phyloP scores from a whole-genome alignment of 208 protist species.

The Entamoeba moshkovskii region DNA sequence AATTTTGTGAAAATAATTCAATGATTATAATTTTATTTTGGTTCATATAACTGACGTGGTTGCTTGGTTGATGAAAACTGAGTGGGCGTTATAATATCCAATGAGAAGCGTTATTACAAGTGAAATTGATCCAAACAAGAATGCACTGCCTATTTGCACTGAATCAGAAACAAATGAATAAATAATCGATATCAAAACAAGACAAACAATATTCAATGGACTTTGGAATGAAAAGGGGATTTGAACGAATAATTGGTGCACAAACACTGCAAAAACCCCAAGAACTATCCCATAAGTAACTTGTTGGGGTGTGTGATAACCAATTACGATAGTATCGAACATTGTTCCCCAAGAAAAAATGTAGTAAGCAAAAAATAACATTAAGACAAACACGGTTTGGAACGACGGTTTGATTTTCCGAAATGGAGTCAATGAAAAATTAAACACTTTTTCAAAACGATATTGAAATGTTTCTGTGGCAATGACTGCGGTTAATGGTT shows the following conservation, averaged over 20 bases:
- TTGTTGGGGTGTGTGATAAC: background rate
- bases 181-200: background rate
- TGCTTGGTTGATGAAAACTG: too few relatives aligned
- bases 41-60: too few relatives aligned
- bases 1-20: too few relatives aligned
- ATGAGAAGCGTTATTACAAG: too few relatives aligned
- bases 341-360: background rate
- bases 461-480: background rate
- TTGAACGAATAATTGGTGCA: background rate
- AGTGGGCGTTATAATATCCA: too few relatives aligned
- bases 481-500: background rate
- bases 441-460: background rate
- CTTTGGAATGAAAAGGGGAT: background rate
- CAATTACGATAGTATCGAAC: background rate
- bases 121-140: too few relatives aligned
- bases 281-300: background rate
- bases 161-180: background rate
- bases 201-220: background rate
- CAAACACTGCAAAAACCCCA: background rate
- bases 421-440: background rate
- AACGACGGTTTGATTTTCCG: background rate
- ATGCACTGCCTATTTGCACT: too few relatives aligned
- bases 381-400: background rate
- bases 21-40: too few relatives aligned
- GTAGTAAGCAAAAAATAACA: background rate